Evolutionary conservation across 352 stramenopile genomes (phyloP), one percentile per base, ranked within the genome.

Genomic region (Pythium grandisporangium): DNA sequence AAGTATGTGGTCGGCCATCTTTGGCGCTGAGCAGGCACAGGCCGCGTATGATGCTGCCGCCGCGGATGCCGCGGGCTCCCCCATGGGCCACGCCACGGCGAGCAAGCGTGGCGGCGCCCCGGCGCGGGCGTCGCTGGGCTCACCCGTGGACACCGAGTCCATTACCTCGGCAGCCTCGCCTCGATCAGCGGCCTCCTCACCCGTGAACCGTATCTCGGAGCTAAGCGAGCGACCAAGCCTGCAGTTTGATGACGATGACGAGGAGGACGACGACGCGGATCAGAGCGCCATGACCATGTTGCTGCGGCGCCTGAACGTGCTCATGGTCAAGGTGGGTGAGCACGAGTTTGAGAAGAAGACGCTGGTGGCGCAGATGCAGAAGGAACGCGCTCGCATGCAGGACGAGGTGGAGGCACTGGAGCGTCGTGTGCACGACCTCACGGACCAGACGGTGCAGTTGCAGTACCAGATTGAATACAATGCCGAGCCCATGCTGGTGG

Each of bases 331-430:
- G 48, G 75, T 78, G 8, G 78, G 78, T 37, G 75, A 91, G 46
- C 78, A 89, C 63, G 78, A 91, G 51, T 91, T 89, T 34, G 78
- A 91, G 55, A 91, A 91, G 64, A 87, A 85, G 49, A 84, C 63
- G 52, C 69, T 91, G 20, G 75, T 89, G 32, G 71, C 87, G 30
- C 49, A 86, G 64, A 88, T 88, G 73, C 74, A 84, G 45, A 88
- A 88, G 42, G 74, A 88, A 45, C 60, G 74, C n/a, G 67, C 71
- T 33, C 52, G 42, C 12, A 47, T 88, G 53, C 51, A 57, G 16
- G 34, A 8, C 4, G 42, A 77, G 29, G 70, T 84, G 19, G 20
- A 27, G 13, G 46, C 42, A 6, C 50, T 91, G 32, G 60, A 87
- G 61, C 59, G 58, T 6, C 54, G 85, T 32, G 55, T 88, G 17